Base-by-base conservation (phyloP, 805 yeast genomes). In the Danielozyma ontarioensis region DNA sequence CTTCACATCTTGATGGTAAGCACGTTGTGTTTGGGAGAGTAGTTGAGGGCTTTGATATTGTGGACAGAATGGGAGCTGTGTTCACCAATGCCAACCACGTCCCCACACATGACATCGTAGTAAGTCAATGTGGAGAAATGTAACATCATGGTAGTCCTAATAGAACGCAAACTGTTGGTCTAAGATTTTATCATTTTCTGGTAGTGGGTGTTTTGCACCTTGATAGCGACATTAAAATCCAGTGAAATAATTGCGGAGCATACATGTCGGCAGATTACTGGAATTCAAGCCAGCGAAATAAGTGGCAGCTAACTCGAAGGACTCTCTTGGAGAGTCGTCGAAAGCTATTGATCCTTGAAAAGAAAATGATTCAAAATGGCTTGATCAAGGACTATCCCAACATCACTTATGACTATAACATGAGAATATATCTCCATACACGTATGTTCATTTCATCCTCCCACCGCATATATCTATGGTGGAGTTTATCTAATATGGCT, bases 201-300 rank as follows among this genome's bases (percentile, higher is more conserved):
- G n/a, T n/a, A n/a, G n/a, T n/a, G n/a, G n/a, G n/a, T n/a, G n/a
- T n/a, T n/a, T n/a, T n/a, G n/a, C n/a, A n/a, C n/a, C n/a, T n/a
- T n/a, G n/a, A n/a, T n/a, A n/a, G n/a, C n/a, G n/a, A n/a, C n/a
- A n/a, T n/a, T n/a, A n/a, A n/a, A n/a, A n/a, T n/a, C n/a, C n/a
- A n/a, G n/a, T 23, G 13, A n/a, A 13, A 23, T 7, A 7, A 19
- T 6, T 10, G 22, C 22, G 22, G 22, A 19, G 8, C 17, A 3
- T 12, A 61, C 64, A 73, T 76, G 96, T 79, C 93, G 2, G 95
- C 95, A 0, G 83, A 83, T 52, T 89, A 80, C 55, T 86, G 96
- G 96, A 69, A 70, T 13, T 85, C 95, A 2, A 76, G 94, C 2
- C 97, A 89, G 51, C 59, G 95, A 28, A 64, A 60, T 25, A 70